Evolutionary conservation across 2,329 filamentous ascomycete species (phyloP), one percentile per base, ranked within the genome.

Genomic region (Chalaropsis thielavioides): DNA sequence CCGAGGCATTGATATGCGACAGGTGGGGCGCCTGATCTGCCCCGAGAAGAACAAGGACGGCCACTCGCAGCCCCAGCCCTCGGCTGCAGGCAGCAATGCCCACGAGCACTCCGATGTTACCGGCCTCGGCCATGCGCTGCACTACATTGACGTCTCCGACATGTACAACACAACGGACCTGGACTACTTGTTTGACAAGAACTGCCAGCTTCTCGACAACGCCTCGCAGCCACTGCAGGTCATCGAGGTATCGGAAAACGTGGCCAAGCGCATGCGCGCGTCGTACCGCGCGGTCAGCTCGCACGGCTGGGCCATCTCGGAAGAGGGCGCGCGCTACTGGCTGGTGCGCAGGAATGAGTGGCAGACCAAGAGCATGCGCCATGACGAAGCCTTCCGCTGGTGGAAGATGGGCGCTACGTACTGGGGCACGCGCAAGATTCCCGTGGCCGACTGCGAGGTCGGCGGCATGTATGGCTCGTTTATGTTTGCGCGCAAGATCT

Each of bases 391-490:
- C 64, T 83, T 87, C 71, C 81, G 85, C 69, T 76, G 77, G 70
- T 94, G 89, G 89, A 94, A 94, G 78, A 88, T 90, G 86, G 89
- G 89, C 40, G 89, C 89, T 61, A 83, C 84, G 70, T 89, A 85
- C 76, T 92, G 89, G 89, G 89, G 89, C 44, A 91, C 91, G 84
- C 81, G 88, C 68, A 94, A 97, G 77, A 81, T 97, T 51, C 95
- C 92, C n/a, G 87, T 97, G 69, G 90, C 89, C 31, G 84, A 85
- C 71, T 90, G 92, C 63, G 92, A 97, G 74, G 88, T 97, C 31
- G 94, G 96, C 70, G 90, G 90, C 68, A 95, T 95, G 72, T 96
- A 97, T 72, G 94, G 94, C 24, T 81, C 78, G 27, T 84, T 81
- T 71, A 85, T 85, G 82, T 85, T 84, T 75, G 81, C 81, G 71